phyloP scores from a whole-genome alignment of 75 land plant genomes.

The Cunninghamia lanceolata region DNA sequence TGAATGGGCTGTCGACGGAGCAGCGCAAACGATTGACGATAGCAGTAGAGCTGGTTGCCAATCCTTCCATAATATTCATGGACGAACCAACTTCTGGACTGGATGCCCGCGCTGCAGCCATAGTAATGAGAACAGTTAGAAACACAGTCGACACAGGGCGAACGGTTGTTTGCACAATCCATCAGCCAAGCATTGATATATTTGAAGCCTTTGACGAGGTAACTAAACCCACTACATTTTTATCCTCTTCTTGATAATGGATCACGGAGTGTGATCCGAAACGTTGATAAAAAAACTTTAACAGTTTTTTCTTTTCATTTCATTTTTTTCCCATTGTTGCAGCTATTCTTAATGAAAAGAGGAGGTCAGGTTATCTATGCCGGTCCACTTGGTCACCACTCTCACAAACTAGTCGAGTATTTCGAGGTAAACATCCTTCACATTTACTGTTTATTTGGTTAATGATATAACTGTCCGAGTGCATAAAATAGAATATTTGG shows the following conservation, averaged over 20 bases:
- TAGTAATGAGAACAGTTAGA: conserved; percentile 67
- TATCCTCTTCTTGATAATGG: background rate
- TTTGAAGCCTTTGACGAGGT: conserved; percentile 74
- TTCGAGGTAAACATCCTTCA: conserved; percentile 33
- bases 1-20: conserved; percentile 57
- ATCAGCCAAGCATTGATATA: conserved; percentile 75
- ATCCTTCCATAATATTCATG: conserved; percentile 72
- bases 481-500: background rate
- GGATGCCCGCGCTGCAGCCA: conserved; percentile 73
- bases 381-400: conserved; percentile 44
- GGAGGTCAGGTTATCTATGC: conserved; percentile 66
- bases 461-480: background rate
- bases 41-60: conserved; percentile 66
- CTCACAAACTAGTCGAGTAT: conserved; percentile 45
- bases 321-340: too few species aligned
- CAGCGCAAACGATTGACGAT: conserved; percentile 60
- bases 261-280: too few species aligned
- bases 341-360: conserved; percentile 57
- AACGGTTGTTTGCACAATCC: conserved; percentile 72
- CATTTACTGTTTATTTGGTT: background rate
- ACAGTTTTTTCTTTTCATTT: too few species aligned
- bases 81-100: conserved; percentile 71
- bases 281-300: too few species aligned
- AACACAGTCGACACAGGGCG: conserved; percentile 69
- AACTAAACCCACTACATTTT: background rate